These are phyloP conservation scores for Leccinum pallidistipes DNA, from an alignment of 1,284 basidiomycete genomes.

Conservation along the genomic window DNA sequence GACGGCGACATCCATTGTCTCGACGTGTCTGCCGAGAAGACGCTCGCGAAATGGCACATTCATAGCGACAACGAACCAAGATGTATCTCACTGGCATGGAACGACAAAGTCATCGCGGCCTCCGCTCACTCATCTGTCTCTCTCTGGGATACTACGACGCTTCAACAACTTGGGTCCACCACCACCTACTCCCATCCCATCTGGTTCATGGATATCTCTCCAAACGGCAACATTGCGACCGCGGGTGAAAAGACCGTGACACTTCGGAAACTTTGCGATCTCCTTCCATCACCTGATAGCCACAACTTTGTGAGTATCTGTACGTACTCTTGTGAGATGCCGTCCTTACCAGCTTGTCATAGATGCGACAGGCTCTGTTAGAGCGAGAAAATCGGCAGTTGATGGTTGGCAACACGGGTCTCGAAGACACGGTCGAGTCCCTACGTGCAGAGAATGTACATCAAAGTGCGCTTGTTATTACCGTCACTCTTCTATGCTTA, in stretches of 20 bases:
- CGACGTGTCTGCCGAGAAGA: neutral
- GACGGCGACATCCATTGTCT: neutral
- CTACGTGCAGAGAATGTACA: neutral
- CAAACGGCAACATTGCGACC: no score
- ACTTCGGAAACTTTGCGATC: no score
- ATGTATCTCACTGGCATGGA: neutral
- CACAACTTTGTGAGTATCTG: no score
- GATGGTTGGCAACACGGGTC: neutral
- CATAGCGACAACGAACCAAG: neutral
- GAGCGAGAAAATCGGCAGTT: neutral
- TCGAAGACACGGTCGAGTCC: neutral
- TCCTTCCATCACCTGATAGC: no score
- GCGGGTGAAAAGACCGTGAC: no score
- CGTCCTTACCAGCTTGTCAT: neutral
- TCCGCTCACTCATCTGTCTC: neutral
- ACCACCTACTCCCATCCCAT: neutral
- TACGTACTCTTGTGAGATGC: no score
- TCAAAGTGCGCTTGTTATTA: neutral
- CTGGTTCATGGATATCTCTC: no score
- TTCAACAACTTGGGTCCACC: neutral
- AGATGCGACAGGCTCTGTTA: neutral
- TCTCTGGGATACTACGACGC: neutral
- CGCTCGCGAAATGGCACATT: neutral
- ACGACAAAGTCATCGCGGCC: neutral
- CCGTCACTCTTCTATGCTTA: neutral